phyloP scores from a whole-genome alignment of 768 basidiomycete genomes.

The Boletus sp. region DNA sequence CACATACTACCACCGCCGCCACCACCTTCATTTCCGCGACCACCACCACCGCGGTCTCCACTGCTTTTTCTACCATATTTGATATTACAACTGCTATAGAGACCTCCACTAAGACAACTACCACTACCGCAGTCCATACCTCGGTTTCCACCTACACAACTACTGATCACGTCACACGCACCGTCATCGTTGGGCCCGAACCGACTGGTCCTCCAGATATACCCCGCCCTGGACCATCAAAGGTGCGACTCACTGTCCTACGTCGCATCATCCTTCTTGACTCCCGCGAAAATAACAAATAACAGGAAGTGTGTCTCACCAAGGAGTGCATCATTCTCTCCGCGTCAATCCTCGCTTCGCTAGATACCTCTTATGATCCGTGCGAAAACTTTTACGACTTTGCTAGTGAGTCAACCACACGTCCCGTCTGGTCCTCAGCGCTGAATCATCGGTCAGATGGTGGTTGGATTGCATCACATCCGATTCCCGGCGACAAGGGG shows the following conservation, averaged over 20 bases:
- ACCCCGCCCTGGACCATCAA: constrained; percentile 58
- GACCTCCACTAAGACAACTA: constrained; percentile 41
- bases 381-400: constrained; percentile 96
- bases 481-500: constrained; percentile 84
- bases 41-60: constrained; percentile 36
- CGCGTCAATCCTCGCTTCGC: constrained; percentile 72
- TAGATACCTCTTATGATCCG: constrained; percentile 84
- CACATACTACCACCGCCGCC: constrained; percentile 31
- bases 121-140: constrained; percentile 37
- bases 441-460: constrained; percentile 52
- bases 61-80: constrained; percentile 31
- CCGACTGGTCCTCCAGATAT: constrained; percentile 42
- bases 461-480: constrained; percentile 82
- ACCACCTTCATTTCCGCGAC: constrained; percentile 31
- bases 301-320: constrained; percentile 68
- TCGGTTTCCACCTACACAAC: constrained; percentile 39
- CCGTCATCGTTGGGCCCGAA: constrained; percentile 42
- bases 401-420: constrained; percentile 62
- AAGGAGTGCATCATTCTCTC: constrained; percentile 81
- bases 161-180: constrained; percentile 37
- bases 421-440: neutral
- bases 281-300: neutral
- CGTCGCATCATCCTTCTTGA: neutral
- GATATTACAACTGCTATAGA: constrained; percentile 37
- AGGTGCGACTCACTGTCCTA: constrained; percentile 36